A percentile compares a stretch with the other conserved stretches of the same genome.
Evolutionary conservation across 177 flowering plant species (phyloP).

Genomic region (Tripterygium wilfordii): DNA sequence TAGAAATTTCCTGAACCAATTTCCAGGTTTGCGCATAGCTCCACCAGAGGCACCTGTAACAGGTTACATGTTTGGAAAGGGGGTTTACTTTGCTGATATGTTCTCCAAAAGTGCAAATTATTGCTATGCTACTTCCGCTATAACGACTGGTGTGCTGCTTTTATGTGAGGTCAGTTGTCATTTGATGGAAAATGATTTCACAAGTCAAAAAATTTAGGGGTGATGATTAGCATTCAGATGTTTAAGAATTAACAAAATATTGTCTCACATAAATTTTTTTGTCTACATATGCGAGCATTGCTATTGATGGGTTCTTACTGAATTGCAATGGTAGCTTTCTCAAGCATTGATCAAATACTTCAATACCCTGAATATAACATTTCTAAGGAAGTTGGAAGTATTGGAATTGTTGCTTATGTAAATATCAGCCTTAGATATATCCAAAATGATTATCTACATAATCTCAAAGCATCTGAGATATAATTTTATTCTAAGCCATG

Average conservation of each 20-base stretch:
- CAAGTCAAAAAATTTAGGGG: no score
- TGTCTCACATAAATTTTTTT: no score
- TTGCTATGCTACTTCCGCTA: conserved; percentile 47
- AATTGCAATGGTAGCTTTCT: neutral
- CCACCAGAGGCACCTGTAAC: conserved; percentile 95
- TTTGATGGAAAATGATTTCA: no score
- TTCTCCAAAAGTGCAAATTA: conserved; percentile 98
- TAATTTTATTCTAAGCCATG: no score
- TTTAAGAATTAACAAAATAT: no score
- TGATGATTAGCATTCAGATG: no score
- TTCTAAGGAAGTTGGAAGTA: neutral
- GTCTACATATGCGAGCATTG: no score
- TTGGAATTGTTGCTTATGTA: no score
- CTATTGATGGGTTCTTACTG: no score
- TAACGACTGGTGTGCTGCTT: conserved; percentile 76
- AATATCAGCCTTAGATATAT: no score
- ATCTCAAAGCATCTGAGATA: no score
- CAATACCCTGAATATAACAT: neutral
- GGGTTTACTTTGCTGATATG: conserved; percentile 98
- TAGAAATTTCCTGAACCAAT: neutral
- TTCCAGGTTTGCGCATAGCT: conserved; percentile 84
- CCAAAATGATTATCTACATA: no score
- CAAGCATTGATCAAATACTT: neutral
- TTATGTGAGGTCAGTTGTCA: conserved; percentile 90
- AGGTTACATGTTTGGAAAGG: conserved; percentile 98